Conservation (phyloP, 768 basidiomycete genomes). For the Rhizopogon roseolus region DNA sequence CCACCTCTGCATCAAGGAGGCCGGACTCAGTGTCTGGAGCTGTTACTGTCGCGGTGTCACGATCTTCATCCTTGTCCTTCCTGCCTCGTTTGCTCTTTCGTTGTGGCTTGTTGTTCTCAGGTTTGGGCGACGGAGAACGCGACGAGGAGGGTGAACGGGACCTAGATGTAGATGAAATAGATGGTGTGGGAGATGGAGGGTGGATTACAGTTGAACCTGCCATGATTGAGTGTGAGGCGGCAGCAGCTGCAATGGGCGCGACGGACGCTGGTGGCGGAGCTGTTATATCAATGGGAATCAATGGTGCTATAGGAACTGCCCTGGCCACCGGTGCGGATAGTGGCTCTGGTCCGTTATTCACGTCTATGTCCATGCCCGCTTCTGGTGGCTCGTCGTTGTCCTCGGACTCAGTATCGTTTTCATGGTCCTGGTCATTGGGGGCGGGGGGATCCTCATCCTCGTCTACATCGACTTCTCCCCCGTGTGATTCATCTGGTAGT, state of each 20-base stretch:
- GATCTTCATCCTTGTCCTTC: conserved; percentile 12
- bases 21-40: not conserved
- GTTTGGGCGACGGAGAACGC: conserved; percentile 38
- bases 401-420: conserved; percentile 28
- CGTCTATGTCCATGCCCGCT: conserved; percentile 15
- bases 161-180: conserved; percentile 32
- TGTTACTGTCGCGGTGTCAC: not conserved
- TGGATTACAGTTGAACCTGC: conserved; percentile 36
- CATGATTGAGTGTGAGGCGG: conserved; percentile 46
- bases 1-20: conserved; percentile 16
- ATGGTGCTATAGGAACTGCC: not conserved
- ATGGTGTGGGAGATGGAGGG: conserved; percentile 31
- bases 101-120: conserved; percentile 17
- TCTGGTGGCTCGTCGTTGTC: conserved; percentile 15
- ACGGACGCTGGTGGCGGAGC: conserved; percentile 16
- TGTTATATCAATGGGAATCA: conserved; percentile 6
- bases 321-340: conserved; percentile 6
- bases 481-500: not conserved
- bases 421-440: conserved; percentile 5
- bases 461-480: conserved; percentile 9
- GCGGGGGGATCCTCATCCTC: conserved; percentile 11
- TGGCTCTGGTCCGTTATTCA: conserved; percentile 13
- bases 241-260: conserved; percentile 29
- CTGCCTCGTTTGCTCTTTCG: conserved; percentile 16
- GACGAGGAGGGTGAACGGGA: conserved; percentile 29